Conservation (phyloP, 2,329 filamentous ascomycete species). For the Iodosphaeria phyllophila region DNA sequence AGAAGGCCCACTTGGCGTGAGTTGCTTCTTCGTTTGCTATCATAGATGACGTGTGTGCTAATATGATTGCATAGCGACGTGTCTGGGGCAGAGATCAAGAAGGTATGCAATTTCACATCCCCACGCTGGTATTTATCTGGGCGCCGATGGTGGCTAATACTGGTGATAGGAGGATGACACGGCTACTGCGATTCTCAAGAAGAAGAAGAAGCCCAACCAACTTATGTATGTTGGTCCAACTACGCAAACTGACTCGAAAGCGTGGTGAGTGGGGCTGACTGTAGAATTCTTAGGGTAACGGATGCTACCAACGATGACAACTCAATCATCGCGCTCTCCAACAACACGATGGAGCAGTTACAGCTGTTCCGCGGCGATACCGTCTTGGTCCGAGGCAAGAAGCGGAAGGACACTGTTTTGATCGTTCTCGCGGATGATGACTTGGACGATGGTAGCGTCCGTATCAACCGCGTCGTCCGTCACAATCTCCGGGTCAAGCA, state of each 20-base stretch:
- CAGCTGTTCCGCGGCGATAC: conserved; percentile 98
- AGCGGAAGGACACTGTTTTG: conserved; percentile 96
- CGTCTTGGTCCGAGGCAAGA: conserved; percentile 96
- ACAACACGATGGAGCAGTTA: conserved; percentile 96
- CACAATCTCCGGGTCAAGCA: conserved; percentile 98
- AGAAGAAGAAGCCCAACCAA: conserved; percentile 99
- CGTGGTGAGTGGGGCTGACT: no score
- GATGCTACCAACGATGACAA: conserved; percentile 99
- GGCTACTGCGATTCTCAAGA: conserved; percentile 93
- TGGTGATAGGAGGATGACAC: conserved; percentile 61
- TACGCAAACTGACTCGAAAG: no score
- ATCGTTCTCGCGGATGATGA: conserved; percentile 97
- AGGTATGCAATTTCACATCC: conserved; percentile 34
- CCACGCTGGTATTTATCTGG: conserved; percentile 3
- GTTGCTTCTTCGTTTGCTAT: conserved; percentile 13
- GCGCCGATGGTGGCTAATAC: conserved; percentile 9
- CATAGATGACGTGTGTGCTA: conserved; percentile 1
- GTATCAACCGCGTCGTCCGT: conserved; percentile 95
- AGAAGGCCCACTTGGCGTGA: conserved; percentile 71
- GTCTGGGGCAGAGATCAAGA: conserved; percentile 73
- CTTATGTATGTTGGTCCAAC: conserved; percentile 52
- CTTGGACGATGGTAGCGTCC: conserved; percentile 87
- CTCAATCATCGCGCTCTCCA: conserved; percentile 94
- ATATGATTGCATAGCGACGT: conserved; percentile 43
- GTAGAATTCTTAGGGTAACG: conserved; percentile 84